Percentiles rank a stretch among this genome's conserved stretches.
phyloP scores from a whole-genome alignment of 2,329 filamentous ascomycete species.

The Cytospora paraplurivora region DNA sequence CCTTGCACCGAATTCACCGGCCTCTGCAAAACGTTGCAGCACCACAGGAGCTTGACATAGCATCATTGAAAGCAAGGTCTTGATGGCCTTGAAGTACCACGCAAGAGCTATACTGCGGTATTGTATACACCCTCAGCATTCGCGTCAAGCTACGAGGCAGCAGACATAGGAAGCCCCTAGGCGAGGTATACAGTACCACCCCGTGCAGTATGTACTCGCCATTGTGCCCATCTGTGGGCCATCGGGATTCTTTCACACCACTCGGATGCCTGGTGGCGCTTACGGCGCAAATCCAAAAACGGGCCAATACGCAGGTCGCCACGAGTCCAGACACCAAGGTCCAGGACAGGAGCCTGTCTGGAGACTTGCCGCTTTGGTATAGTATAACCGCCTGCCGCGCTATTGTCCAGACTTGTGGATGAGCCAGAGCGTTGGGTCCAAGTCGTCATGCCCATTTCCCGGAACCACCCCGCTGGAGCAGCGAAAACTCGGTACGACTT shows the following conservation, averaged over 20 bases:
- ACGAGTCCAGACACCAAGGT: slow-evolving; percentile 13
- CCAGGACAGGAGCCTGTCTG: slow-evolving; percentile 14
- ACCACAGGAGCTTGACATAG: not conserved
- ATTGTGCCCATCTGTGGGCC: not conserved
- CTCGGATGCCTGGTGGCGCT: slow-evolving; percentile 20
- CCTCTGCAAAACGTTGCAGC: not conserved
- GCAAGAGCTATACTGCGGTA: not conserved
- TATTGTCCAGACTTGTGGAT: slow-evolving; percentile 5
- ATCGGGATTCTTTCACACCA: not conserved
- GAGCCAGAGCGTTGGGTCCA: slow-evolving; percentile 13
- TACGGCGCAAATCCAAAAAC: slow-evolving; percentile 26
- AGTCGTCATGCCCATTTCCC: not conserved
- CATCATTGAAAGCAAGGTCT: not conserved
- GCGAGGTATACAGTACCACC: not conserved
- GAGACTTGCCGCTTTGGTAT: slow-evolving; percentile 20
- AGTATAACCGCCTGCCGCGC: slow-evolving; percentile 16
- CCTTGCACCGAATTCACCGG: not conserved
- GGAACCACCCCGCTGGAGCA: slow-evolving; percentile 2
- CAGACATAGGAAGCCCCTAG: not conserved
- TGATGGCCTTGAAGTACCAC: not conserved
- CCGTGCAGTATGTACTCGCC: slow-evolving; percentile 1
- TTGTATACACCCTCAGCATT: not conserved
- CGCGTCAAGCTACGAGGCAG: not conserved
- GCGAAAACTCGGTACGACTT: slow-evolving; percentile 2
- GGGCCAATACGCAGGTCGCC: slow-evolving; percentile 17